Base-by-base conservation (phyloP, 1,139 yeast genomes). In the Yamadazyma sp. region DNA sequence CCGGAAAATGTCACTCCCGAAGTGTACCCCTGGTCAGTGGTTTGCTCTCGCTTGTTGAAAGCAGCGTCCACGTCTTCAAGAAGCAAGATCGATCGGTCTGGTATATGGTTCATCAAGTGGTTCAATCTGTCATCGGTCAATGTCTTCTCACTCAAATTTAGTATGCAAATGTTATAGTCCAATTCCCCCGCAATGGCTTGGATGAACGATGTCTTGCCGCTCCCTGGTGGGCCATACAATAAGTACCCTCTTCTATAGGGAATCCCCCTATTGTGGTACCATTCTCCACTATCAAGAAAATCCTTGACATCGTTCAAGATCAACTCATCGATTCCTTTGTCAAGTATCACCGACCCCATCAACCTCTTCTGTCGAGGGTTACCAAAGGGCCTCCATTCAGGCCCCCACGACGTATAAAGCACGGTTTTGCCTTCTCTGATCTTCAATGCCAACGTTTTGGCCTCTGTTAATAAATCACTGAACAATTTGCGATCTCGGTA, bases 351-450 rank as follows among this genome's bases (percentile, higher is more conserved):
- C 11, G 95, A 86, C 5, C 87, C 92, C 28, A 91, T 64, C 36
- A 83, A 68, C 53, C 99, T 75, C 62, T 92, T 91, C 51, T 83
- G 83, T 49, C 97, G 75, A 1, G 99, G 98, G 57, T 86, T 94
- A 2, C 99, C 99, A 67, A 92, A 92, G 3, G 96, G 96, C 52
- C 98, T 74, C 99, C 99, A 92, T 57, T 92, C 99, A 11, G 96
- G 96, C 1, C 98, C 98, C 87, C 94, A 91, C 2, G 96, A 86
- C 2, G 96, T 88, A 62, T 79, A 92, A 5, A 92, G 69, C 8
- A 92, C 98, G 0, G 98, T 92, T 56, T 89, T 91, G 9, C 98
- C 98, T 55, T 89, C 96, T 44, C 87, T 83, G 29, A 85, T 77
- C 55, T 80, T 82, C 59, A 89, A 72, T 0, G 98, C 98, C 66